phyloP scores from a whole-genome alignment of 768 basidiomycete genomes.

The Russula emetica region DNA sequence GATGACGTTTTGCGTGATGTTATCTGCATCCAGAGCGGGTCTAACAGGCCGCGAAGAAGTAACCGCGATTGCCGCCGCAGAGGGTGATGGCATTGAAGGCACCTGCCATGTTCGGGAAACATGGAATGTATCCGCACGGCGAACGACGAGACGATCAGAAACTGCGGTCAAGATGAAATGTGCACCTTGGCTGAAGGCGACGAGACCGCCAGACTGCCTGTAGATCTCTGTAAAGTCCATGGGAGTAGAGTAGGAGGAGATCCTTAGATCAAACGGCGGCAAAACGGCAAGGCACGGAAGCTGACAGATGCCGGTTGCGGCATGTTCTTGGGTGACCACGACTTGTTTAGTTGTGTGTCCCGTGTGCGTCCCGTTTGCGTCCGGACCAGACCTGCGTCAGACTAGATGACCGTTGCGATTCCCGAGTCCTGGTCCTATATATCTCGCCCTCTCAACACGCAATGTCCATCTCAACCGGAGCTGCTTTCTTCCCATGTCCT shows the following conservation, averaged over 20 bases:
- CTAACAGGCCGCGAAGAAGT: conserved; percentile 35
- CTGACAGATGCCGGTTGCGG: neutral
- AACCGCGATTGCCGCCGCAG: conserved; percentile 40
- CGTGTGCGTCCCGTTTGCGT: neutral
- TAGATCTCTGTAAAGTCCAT: conserved; percentile 91
- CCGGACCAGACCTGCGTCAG: conserved; percentile 10
- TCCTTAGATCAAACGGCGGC: too few species aligned
- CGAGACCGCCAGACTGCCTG: conserved; percentile 62
- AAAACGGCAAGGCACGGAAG: too few species aligned
- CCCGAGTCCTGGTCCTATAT: conserved; percentile 1
- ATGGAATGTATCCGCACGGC: conserved; percentile 79
- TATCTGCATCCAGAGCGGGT: conserved; percentile 31
- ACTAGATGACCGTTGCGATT: conserved; percentile 5
- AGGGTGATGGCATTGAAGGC: conserved; percentile 50
- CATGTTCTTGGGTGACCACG: neutral
- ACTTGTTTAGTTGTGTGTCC: neutral
- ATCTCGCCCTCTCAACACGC: neutral
- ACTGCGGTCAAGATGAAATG: conserved; percentile 82
- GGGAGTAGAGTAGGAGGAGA: neutral
- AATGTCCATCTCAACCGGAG: neutral
- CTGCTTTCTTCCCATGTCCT: conserved; percentile 12
- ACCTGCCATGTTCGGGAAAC: conserved; percentile 78
- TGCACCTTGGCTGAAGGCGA: conserved; percentile 79
- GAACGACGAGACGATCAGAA: conserved; percentile 73
- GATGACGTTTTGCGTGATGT: conserved; percentile 44